Conservation (phyloP, 2,329 filamentous ascomycete species). For the Neonectria coccinea region DNA sequence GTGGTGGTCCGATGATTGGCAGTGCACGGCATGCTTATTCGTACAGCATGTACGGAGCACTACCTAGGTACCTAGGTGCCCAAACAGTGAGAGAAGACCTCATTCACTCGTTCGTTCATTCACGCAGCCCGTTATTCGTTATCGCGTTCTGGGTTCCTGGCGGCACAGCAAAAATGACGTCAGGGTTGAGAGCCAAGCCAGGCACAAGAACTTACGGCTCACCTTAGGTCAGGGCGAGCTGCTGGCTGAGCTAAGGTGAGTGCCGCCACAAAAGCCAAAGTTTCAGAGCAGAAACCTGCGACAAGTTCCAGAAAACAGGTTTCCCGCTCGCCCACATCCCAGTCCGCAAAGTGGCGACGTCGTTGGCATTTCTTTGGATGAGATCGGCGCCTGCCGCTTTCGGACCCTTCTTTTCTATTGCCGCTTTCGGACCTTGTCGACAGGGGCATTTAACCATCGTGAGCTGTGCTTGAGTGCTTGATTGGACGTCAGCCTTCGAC, state of each 20-base stretch:
- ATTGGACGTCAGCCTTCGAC: slow-evolving; percentile 35
- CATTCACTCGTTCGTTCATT: not conserved
- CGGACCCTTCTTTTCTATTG: slow-evolving; percentile 28
- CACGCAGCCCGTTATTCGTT: not conserved
- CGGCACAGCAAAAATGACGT: not conserved
- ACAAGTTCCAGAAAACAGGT: slow-evolving; percentile 39
- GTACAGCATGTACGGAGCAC: not conserved
- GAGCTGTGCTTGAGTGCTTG: slow-evolving; percentile 29
- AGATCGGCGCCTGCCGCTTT: slow-evolving; percentile 34
- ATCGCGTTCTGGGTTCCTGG: not conserved
- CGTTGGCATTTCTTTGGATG: slow-evolving; percentile 34
- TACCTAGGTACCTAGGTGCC: no score
- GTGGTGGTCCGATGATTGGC: slow-evolving; percentile 1
- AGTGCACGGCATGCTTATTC: not conserved
- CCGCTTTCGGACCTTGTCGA: slow-evolving; percentile 20
- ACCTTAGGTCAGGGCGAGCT: not conserved
- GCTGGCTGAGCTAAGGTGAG: not conserved
- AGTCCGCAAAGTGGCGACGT: slow-evolving; percentile 32
- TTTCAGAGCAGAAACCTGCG: slow-evolving; percentile 38
- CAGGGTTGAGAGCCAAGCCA: not conserved
- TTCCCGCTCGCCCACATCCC: slow-evolving; percentile 30
- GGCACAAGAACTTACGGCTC: not conserved
- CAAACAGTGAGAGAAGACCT: no score
- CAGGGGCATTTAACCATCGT: slow-evolving; percentile 29
- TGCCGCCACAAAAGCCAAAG: slow-evolving; percentile 3